A percentile compares a stretch with the other conserved stretches of the same genome.
Conservation (phyloP, 306 rosid species). For the Vigna hirtella region DNA sequence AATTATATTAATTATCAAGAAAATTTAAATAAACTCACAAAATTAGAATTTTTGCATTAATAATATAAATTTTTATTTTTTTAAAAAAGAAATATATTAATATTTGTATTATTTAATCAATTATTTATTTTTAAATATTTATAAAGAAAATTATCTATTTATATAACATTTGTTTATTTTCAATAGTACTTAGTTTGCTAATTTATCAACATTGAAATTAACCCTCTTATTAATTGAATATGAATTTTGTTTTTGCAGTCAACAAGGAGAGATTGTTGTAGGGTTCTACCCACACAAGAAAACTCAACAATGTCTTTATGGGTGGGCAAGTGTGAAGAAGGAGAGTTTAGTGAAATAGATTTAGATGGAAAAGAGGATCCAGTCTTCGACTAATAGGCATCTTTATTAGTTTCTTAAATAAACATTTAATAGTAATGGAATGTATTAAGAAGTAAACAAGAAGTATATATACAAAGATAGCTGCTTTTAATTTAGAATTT, state of each 20-base stretch:
- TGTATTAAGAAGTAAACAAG: neutral
- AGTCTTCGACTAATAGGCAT: neutral
- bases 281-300: constrained; percentile 65
- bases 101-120: too few species aligned
- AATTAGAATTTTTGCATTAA: too few species aligned
- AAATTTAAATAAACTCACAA: too few species aligned
- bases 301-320: constrained; percentile 64
- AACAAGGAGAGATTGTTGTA: constrained; percentile 91
- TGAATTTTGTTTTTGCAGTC: constrained; percentile 66
- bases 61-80: too few species aligned
- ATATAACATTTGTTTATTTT: neutral
- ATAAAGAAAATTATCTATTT: too few species aligned
- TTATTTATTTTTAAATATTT: too few species aligned
- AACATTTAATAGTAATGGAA: neutral
- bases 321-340: constrained; percentile 70
- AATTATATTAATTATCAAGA: too few species aligned
- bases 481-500: neutral
- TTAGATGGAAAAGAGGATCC: too few species aligned
- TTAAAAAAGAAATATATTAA: too few species aligned
- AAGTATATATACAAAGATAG: neutral
- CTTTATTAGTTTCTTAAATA: neutral
- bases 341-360: constrained; percentile 44
- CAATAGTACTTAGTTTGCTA: neutral
- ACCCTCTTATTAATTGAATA: constrained; percentile 36
- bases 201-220: constrained; percentile 11